A percentile compares a stretch with the other conserved stretches of the same genome.
phyloP scores from a whole-genome alignment of 257 asterid genomes.

The Nicotiana otophora region DNA sequence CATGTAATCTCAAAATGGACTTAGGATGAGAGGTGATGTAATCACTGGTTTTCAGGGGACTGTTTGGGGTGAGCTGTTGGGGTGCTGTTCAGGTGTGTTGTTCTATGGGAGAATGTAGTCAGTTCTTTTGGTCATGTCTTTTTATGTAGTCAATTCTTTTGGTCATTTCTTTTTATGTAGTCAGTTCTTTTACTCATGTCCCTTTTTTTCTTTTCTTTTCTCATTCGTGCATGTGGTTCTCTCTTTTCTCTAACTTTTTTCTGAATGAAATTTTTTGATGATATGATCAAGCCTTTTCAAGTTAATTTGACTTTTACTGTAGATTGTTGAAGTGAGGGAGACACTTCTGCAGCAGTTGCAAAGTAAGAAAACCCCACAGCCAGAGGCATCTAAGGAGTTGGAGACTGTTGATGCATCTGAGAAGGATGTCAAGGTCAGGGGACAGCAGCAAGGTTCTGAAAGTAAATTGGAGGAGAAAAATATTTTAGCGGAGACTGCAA shows the following conservation, averaged over 20 bases:
- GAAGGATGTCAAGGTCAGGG: not conserved
- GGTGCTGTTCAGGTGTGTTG: not conserved
- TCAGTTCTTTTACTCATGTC: not conserved
- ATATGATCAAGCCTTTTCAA: constrained; percentile 6
- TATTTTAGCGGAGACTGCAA: constrained; percentile 18
- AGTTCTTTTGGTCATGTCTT: not conserved
- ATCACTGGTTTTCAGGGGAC: not conserved
- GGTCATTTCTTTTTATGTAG: not conserved
- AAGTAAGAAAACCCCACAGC: constrained; percentile 28
- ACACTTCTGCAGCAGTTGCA: constrained; percentile 51
- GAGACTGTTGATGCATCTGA: constrained; percentile 20
- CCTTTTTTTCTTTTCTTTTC: not conserved
- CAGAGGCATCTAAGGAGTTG: constrained; percentile 29
- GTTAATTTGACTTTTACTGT: constrained; percentile 16
- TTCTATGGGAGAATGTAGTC: not conserved
- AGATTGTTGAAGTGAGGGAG: constrained; percentile 63
- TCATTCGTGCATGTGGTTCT: not conserved
- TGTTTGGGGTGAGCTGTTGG: not conserved
- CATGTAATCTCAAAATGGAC: not conserved
- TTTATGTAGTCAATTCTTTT: not conserved
- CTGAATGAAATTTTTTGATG: not conserved
- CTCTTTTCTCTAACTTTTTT: not conserved
- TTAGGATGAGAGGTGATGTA: not conserved
- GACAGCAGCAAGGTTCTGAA: constrained; percentile 18
- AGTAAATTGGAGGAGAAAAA: constrained; percentile 15